Base-by-base conservation (phyloP, 2,329 filamentous ascomycete species). In the Colletotrichum sp. region DNA sequence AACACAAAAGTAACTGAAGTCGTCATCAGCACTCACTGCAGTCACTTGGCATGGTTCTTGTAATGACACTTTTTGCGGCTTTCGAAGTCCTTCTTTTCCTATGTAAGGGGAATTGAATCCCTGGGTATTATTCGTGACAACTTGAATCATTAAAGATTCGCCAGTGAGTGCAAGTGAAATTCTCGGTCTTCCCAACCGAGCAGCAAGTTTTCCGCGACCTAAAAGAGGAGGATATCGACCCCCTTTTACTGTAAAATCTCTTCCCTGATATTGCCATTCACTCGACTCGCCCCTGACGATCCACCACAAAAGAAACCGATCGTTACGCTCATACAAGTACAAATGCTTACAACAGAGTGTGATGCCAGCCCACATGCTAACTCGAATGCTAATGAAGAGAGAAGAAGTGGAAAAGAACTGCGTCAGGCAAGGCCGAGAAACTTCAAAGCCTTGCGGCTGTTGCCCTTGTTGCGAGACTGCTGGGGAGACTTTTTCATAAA, bases 401-500 rank as follows among this genome's bases (percentile, higher is more conserved):
- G 12, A 24, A 34, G 26, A 62, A 13, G 58, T 24, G 28, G 18
- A 13, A 34, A 6, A 61, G 15, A 18, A 10, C 32, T 16, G 21
- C 43, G 32, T 79, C 78, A 88, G 13, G 86, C 85, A 60, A 90
- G 80, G 0, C 89, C 89, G 2, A 91, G 83, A 79, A 89, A 90
- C 80, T 89, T 90, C 68, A 90, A 84, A 8, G 89, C 89, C 80
- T 91, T 91, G 9, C 86, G 84, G 66, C 84, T 89, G 72, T 86
- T 88, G 3, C 83, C 85, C 80, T 85, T 87, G 18, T 85, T 87
- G 18, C 81, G 83, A 32, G 80, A 77, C 13, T 78, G 78, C 13
- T 34, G 32, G 4, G 79, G 36, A 38, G 36, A 75, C 74, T 83
- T 85, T 71, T 82, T 82, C 79, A 87, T 80, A 48, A 86, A 87